These are phyloP conservation scores for Calonectria pauciramosa DNA, from an alignment of 2,329 filamentous ascomycete species.

Conservation along the genomic window DNA sequence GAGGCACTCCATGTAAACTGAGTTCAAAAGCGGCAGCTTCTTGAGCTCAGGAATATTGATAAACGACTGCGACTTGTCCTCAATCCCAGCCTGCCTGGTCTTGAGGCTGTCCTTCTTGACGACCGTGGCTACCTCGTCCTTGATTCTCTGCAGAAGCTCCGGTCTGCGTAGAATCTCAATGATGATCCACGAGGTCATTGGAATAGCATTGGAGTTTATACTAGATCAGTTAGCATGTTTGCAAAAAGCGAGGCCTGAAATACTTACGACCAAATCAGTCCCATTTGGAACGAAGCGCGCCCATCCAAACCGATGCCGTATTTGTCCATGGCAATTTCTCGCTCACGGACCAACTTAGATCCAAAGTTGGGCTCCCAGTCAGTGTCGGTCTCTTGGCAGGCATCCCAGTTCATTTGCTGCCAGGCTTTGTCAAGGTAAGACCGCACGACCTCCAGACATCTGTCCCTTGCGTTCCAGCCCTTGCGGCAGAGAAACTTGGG, in stretches of 20 bases:
- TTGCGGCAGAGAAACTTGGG: slow-evolving; percentile 38
- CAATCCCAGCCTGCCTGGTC: background rate
- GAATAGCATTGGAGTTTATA: slow-evolving; percentile 44
- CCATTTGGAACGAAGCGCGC: slow-evolving; percentile 41
- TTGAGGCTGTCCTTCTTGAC: slow-evolving; percentile 13
- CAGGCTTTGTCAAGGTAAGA: slow-evolving; percentile 32
- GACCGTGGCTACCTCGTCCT: slow-evolving; percentile 28
- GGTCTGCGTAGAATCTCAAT: slow-evolving; percentile 40
- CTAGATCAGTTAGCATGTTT: slow-evolving; percentile 11
- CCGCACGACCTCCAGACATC: slow-evolving; percentile 34
- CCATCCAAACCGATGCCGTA: slow-evolving; percentile 40
- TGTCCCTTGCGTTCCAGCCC: slow-evolving; percentile 38
- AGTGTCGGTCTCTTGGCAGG: slow-evolving; percentile 16
- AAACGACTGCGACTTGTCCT: background rate
- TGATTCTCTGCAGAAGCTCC: slow-evolving; percentile 33
- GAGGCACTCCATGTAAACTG: slow-evolving; percentile 39
- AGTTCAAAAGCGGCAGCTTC: slow-evolving; percentile 36
- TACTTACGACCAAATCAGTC: slow-evolving; percentile 39
- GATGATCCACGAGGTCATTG: slow-evolving; percentile 41
- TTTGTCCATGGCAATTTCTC: slow-evolving; percentile 40
- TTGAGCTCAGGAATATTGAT: slow-evolving; percentile 34
- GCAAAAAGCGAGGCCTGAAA: background rate
- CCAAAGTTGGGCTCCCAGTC: slow-evolving; percentile 42
- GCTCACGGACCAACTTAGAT: slow-evolving; percentile 40
- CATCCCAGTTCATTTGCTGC: slow-evolving; percentile 31